These are phyloP conservation scores for Cryoendolithus antarcticus DNA, from an alignment of 2,329 filamentous ascomycete species.

Conservation along the genomic window DNA sequence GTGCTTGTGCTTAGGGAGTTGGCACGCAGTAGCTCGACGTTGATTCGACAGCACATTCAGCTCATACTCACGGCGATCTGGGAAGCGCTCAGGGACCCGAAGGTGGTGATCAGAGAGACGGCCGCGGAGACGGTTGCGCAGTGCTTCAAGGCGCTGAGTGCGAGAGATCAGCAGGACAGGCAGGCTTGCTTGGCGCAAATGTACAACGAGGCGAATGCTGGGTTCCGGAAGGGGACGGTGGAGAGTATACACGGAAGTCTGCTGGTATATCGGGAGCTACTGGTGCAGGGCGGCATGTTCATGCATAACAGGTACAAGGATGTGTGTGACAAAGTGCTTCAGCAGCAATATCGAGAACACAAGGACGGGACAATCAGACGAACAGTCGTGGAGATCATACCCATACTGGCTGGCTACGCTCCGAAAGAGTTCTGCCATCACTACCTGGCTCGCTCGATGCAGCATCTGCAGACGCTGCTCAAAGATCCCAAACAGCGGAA, in stretches of 20 bases:
- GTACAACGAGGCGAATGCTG: slow-evolving; percentile 70
- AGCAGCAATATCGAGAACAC: slow-evolving; percentile 71
- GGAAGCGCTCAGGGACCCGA: slow-evolving; percentile 80
- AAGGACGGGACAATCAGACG: slow-evolving; percentile 76
- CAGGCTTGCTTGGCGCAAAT: slow-evolving; percentile 82
- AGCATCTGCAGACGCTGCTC: slow-evolving; percentile 83
- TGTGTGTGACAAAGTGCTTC: slow-evolving; percentile 78
- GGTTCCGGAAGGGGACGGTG: slow-evolving; percentile 66
- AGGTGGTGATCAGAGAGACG: slow-evolving; percentile 82
- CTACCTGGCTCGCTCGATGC: slow-evolving; percentile 93
- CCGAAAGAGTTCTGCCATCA: slow-evolving; percentile 77
- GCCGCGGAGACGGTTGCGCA: slow-evolving; percentile 88
- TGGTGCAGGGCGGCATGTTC: slow-evolving; percentile 95
- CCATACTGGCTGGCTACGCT: slow-evolving; percentile 82
- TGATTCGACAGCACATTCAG: slow-evolving; percentile 92
- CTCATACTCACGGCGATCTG: slow-evolving; percentile 93
- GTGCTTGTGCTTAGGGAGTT: slow-evolving; percentile 84
- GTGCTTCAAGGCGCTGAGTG: slow-evolving; percentile 89
- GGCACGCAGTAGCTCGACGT: slow-evolving; percentile 80
- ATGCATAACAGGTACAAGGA: slow-evolving; percentile 87
- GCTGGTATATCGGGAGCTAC: slow-evolving; percentile 79
- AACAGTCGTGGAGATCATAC: slow-evolving; percentile 83
- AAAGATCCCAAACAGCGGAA: slow-evolving; percentile 93
- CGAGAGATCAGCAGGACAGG: slow-evolving; percentile 80
- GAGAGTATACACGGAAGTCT: slow-evolving; percentile 92